Base-by-base conservation (phyloP, 2,329 filamentous ascomycete genomes). In the Acrocalymma vagum region DNA sequence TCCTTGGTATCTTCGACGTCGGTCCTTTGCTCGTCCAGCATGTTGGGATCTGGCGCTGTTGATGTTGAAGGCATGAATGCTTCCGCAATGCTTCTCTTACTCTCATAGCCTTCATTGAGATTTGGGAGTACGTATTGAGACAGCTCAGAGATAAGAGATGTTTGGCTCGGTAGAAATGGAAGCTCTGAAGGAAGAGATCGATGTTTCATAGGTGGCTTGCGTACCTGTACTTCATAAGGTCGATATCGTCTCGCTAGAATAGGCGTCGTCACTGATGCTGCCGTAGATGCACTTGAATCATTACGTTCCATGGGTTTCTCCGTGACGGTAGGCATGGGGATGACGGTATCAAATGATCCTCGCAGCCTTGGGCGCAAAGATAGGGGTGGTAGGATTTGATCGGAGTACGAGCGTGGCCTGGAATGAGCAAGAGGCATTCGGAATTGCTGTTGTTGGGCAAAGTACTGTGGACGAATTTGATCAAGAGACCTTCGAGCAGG, bases 91-190 rank as follows among this genome's bases (percentile, higher is more conserved):
- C 37, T 36, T 13, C 44, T 37, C 37, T 15, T 5, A 33, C 23
- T 33, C 13, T 10, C 18, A 24, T 42, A 9, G 16, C 31, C 43
- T 3, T 51, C 49, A 9, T 44, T 48, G 9, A 25, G 18, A 10
- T 34, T 45, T 3, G 51, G 50, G 17, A 55, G 23, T 5, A 65
- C 50, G 34, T 46, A 62, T 2, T 45, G 36, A 2, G 48, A 50
- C n/a, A 65, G 35, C 16, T 63, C 60, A 13, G 54, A 50, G 16
- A 55, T 48, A 10, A 65, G 51, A 3, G 59, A 63, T 1, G 54
- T 36, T 11, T 60, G 52, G 14, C 43, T 52, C 5, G 48, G 44
- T 1, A 60, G 23, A 27, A 29, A 38, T 3, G 58, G 60, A 3
- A 64, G 46, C 27, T 49, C 35, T 3, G 41, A 45, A 2, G 59